These are phyloP conservation scores for Populus hybrid DNA, from an alignment of 441 rosid genomes.

Conservation along the genomic window DNA sequence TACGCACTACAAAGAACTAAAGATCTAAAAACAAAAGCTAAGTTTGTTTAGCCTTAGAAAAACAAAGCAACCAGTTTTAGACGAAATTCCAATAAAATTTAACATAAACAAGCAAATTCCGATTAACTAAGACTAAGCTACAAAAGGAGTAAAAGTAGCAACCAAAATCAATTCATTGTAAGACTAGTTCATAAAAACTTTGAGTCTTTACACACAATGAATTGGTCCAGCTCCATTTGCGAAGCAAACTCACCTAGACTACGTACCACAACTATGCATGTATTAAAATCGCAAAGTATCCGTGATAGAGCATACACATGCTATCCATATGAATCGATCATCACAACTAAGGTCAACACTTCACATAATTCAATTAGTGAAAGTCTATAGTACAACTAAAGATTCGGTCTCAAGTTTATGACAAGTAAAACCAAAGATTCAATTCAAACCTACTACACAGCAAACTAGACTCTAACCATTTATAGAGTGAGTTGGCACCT, in stretches of 20 bases:
- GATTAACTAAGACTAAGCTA: not conserved
- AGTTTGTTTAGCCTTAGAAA: not conserved
- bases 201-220: not conserved
- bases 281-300: not conserved
- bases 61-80: not conserved
- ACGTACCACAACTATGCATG: not conserved
- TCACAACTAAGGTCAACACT: not conserved
- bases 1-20: not conserved
- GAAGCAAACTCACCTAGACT: not conserved
- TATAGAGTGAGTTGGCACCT: not conserved
- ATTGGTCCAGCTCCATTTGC: not conserved
- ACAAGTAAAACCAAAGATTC: not conserved
- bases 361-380: not conserved
- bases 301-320: not conserved
- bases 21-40: not conserved
- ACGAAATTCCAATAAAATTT: not conserved
- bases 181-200: not conserved
- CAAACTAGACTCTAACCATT: not conserved
- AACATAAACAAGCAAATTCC: not conserved
- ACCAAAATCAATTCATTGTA: not conserved
- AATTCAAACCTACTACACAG: not conserved
- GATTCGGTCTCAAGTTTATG: not conserved
- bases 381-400: not conserved
- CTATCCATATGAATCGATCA: not conserved
- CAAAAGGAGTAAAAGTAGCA: not conserved